phyloP scores from a whole-genome alignment of 345 rosid species.

The Rubroshorea leprosula region DNA sequence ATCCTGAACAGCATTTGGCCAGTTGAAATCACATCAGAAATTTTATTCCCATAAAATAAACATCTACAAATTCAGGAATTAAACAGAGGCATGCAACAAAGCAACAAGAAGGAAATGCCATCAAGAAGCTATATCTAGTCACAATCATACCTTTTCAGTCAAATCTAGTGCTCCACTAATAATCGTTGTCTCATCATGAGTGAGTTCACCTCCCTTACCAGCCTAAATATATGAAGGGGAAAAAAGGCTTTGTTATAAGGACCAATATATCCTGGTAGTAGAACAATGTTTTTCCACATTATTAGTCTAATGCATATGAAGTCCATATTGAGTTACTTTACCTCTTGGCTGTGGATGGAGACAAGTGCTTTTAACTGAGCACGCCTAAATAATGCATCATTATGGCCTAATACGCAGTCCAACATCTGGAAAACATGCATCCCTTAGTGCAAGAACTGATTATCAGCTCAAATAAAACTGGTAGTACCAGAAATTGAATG shows the following conservation, averaged over 20 bases:
- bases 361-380: conserved; percentile 97
- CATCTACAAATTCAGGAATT: not conserved
- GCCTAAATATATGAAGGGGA: conserved; percentile 44
- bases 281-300: not conserved
- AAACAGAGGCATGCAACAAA: not conserved
- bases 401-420: conserved; percentile 88
- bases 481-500: too few species aligned
- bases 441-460: not conserved
- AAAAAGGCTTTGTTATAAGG: not conserved
- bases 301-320: not conserved
- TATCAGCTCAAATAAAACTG: not conserved
- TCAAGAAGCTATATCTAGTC: not conserved
- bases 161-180: conserved; percentile 95
- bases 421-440: conserved; percentile 46
- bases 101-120: not conserved
- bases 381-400: conserved; percentile 82
- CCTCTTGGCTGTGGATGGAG: conserved; percentile 88
- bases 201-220: conserved; percentile 97
- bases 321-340: conserved; percentile 17
- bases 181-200: conserved; percentile 97
- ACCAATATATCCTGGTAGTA: not conserved
- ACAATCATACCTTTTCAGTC: conserved; percentile 69
- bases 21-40: too few species aligned
- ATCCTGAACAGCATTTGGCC: not conserved
- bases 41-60: not conserved